Base-by-base conservation (phyloP, 2,329 filamentous ascomycete genomes). In the Aspergillus niger region DNA sequence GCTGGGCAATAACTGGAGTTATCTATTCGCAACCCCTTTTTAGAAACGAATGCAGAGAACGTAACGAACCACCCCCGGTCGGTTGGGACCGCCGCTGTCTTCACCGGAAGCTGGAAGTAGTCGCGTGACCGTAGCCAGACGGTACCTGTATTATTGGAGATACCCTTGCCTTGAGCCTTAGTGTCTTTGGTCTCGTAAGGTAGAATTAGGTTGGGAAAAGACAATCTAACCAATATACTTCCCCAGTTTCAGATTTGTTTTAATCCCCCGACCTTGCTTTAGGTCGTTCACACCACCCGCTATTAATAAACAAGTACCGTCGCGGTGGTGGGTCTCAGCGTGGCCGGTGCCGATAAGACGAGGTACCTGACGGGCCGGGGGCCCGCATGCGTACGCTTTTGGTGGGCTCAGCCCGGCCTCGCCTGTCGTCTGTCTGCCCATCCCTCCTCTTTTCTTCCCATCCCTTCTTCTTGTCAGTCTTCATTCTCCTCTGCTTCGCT, bases 11-110 rank as follows among this genome's bases (percentile, higher is more conserved):
- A 39, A 55, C 53, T 55, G 53, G 53, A 47, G 53, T 55, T 55
- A 55, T 50, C 39, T 55, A 44, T 55, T 55, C 28, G 32, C 54
- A 55, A 53, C 51, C 51, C 53, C 43, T 57, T 56, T 66, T 56
- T 66, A 66, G 64, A 67, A 61, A 62, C 50, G 63, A 67, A 64
- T 65, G 56, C 57, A 65, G 63, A 57, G 61, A 57, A 58, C 51
- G 50, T 62, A 63, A 60, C 54, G 62, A 64, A 60, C 41, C 39
- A 58, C 39, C 30, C 24, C 44, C 55, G 58, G 38, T 24, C 17
- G 52, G 52, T 20, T 20, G 38, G 39, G 53, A 36, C 32, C 32
- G 17, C 36, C 22, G 22, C n/a, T 41, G 50, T 6, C 28, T 52
- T 52, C 20, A 52, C 10, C 15, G 49, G 24, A 36, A 11, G 10